Evolutionary conservation across 2,329 filamentous ascomycete genomes (phyloP).

Genomic region (Xylariaceae sp.): DNA sequence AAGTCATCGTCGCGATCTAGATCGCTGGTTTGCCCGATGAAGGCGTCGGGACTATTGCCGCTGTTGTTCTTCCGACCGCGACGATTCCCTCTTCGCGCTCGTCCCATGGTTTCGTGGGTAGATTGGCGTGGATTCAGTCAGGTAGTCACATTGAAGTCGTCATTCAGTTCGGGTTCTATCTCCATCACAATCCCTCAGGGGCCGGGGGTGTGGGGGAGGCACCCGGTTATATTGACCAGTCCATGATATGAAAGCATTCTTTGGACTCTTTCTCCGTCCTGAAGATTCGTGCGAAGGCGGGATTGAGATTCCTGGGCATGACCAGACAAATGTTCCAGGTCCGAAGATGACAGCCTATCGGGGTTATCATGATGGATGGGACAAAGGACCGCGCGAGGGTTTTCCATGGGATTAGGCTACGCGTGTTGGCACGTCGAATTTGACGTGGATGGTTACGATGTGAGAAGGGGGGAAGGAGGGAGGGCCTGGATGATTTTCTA

Average conservation of each 20-base stretch:
- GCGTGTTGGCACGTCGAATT: background rate
- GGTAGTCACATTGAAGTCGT: slow-evolving; percentile 3
- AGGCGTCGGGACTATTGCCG: too few species aligned
- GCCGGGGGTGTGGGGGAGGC: background rate
- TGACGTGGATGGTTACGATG: too few species aligned
- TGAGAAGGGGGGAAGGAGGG: background rate
- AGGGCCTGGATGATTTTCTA: slow-evolving; percentile 22
- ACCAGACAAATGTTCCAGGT: background rate
- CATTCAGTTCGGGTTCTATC: background rate
- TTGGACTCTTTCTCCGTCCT: slow-evolving; percentile 16
- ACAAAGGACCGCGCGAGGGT: slow-evolving; percentile 17
- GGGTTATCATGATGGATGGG: background rate
- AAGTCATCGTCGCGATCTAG: slow-evolving; percentile 23
- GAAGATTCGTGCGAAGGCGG: slow-evolving; percentile 14
- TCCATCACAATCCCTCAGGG: background rate
- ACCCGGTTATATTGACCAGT: background rate
- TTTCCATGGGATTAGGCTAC: background rate
- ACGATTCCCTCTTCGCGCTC: slow-evolving; percentile 10
- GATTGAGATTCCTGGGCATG: slow-evolving; percentile 13
- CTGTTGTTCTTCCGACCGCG: background rate
- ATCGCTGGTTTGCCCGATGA: too few species aligned
- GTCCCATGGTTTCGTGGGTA: slow-evolving; percentile 16
- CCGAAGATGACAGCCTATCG: slow-evolving; percentile 2
- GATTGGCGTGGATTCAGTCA: too few species aligned
- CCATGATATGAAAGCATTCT: slow-evolving; percentile 20